Base-by-base conservation (phyloP, 2,329 filamentous ascomycete species). In the Fusarium paranaense region DNA sequence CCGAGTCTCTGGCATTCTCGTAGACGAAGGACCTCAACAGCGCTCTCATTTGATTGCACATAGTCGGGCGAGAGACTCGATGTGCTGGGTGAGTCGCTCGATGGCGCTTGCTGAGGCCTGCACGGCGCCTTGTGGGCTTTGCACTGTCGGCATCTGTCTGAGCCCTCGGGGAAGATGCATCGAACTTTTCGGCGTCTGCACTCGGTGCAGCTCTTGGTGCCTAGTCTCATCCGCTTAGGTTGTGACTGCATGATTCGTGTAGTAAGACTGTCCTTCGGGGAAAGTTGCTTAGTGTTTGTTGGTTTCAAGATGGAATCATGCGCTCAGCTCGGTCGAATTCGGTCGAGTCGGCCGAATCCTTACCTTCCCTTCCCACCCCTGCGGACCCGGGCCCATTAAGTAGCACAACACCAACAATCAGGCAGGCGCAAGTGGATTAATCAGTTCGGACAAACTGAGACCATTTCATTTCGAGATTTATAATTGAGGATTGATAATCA, bases 141-240 rank as follows among this genome's bases (percentile, higher is more conserved):
- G 78, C 87, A 88, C 83, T 84, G 33, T 82, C 82, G 75, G 85
- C 88, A 61, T 82, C 77, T 22, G 62, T 56, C 59, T 81, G 83
- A 40, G 82, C 81, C n/a, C 79, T 69, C 30, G 80, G 79, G 47
- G 65, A 82, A 86, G 61, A 85, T 83, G 77, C 87, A 88, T 62
- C 83, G 82, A 32, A 87, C 86, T 78, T 87, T 88, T 60, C 86
- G 84, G 40, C 86, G 83, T 45, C 85, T 83, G 67, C 87, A 87
- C 82, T 82, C 82, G 32, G 76, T 69, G 63, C 82, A 84, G 66
- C 80, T 82, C 68, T 75, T 79, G 5, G 79, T 83, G 16, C 82
- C 81, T 5, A 80, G 67, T 5, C 80, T 78, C 76, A 80, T 78
- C 11, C 76, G 80, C 50, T 80, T 82, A 11, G 63, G 42, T 10